Base-by-base conservation (phyloP, 2,329 filamentous ascomycete species). In the Clonostachys chloroleuca region DNA sequence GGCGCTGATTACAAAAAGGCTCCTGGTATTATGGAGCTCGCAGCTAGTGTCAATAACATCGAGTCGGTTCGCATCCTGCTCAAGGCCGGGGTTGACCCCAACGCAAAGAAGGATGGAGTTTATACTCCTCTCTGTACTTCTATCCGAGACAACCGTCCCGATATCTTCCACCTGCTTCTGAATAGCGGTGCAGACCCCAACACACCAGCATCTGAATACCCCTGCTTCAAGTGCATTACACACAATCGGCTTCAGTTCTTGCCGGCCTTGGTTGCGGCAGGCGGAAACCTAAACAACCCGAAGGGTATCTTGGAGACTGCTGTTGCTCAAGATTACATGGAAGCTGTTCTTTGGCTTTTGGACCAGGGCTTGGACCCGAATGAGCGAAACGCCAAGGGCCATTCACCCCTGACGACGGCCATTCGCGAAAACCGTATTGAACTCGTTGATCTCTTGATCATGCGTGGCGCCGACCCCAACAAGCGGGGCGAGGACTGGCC, bases 401-500 rank as follows among this genome's bases (percentile, higher is more conserved):
- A 77, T 58, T 84, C 84, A 0, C 75, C 84, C 0, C 66, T 87
- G 16, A 85, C 83, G 0, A 86, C 82, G 0, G 84, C 84, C 5
- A 86, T 87, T 49, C 73, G 74, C 6, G 79, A 84, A 46, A 73
- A 81, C 57, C 74, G 75, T 3, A 58, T 70, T 20, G 81, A 85
- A 6, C 69, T 85, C 54, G 74, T 87, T 18, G 78, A 84, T 37
- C 60, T 77, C 12, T 70, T 86, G 2, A 69, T 86, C 7, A 61
- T 67, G 5, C 72, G 78, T 30, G 82, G 82, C 12, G 83, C 81
- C 0, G 79, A 85, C 50, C 80, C 83, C 5, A 77, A 78, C 47
- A 65, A 84, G 16, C 74, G 83, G 13, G 84, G 84, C 34, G 72
- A 85, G 55, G 82, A 87, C 58, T 89, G 84, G 84, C 85, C 85